Evolutionary conservation across 306 rosid genomes (phyloP), one percentile per base, ranked within the genome.

Genomic region (Ormosia semicastrata): DNA sequence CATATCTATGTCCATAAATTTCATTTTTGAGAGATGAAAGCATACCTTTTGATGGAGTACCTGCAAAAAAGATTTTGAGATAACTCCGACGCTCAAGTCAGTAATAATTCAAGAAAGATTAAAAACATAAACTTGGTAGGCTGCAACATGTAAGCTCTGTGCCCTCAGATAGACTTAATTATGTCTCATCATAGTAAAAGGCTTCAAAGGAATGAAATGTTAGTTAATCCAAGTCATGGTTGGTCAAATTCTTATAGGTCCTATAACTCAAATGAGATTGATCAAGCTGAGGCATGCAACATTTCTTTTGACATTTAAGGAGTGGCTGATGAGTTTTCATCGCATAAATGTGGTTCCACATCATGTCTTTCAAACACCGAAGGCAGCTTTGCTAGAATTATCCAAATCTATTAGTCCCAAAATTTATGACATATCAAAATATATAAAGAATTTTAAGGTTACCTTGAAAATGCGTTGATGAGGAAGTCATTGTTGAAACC

Each of bases 101-200:
- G n/a, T n/a, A n/a, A n/a, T n/a, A n/a, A n/a, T n/a, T n/a, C n/a
- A n/a, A n/a, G n/a, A n/a, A n/a, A n/a, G n/a, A n/a, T n/a, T n/a
- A n/a, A n/a, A n/a, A n/a, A n/a, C n/a, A n/a, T n/a, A n/a, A n/a
- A 85, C 98, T 94, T n/a, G 87, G 95, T 65, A 91, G 85, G 85
- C 95, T n/a, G n/a, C n/a, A n/a, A 94, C 77, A 82, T 94, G 86
- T 92, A 89, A 82, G 74, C 86, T 17, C 80, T 94, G 85, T 91
- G 90, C 36, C 97, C 98, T 40, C 92, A 89, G 47, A 57, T 94
- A 44, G 97, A 88, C 15, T 17, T 73, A 64, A 78, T 62, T 34
- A 85, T 68, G 69, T 80, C 91, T 71, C 93, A 92, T 18, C 74
- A 36, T 71, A 83, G 56, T 11, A 94, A 83, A 71, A 86, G 89